Conservation (phyloP, 2,329 filamentous ascomycete species). For the Clonostachys rhizophaga region DNA sequence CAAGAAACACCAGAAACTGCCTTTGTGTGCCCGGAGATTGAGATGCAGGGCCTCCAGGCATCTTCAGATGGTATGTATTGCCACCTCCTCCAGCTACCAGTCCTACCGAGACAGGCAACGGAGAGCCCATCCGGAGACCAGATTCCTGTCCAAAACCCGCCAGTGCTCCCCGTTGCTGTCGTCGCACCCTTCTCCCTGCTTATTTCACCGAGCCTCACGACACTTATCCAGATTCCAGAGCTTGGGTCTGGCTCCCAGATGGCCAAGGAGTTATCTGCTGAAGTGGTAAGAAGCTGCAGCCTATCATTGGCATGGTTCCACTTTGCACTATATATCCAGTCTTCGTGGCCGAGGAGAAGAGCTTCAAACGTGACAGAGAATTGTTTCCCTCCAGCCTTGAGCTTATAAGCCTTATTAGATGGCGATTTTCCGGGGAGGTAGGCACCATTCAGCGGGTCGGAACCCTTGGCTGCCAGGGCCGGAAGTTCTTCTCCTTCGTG, state of each 20-base stretch:
- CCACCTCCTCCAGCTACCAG: constrained; percentile 92
- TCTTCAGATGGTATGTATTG: constrained; percentile 54
- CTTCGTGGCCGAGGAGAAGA: constrained; percentile 88
- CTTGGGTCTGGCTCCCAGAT: constrained; percentile 84
- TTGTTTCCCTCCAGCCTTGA: constrained; percentile 56
- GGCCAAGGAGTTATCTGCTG: constrained; percentile 89
- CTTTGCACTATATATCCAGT: constrained; percentile 90
- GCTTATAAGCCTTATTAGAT: constrained; percentile 83
- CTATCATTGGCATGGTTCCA: constrained; percentile 58
- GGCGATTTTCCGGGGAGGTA: constrained; percentile 66
- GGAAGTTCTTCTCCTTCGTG: constrained; percentile 65
- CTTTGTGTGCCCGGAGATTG: constrained; percentile 78
- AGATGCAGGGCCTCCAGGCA: constrained; percentile 72
- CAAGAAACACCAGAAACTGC: constrained; percentile 80
- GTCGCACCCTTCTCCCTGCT: constrained; percentile 94
- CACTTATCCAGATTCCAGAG: constrained; percentile 89
- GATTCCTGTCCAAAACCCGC: constrained; percentile 92
- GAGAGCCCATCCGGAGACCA: constrained; percentile 77
- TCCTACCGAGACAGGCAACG: constrained; percentile 80
- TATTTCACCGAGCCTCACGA: constrained; percentile 83
- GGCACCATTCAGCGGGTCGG: constrained; percentile 53
- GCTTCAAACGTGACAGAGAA: constrained; percentile 92
- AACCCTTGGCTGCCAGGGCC: constrained; percentile 42
- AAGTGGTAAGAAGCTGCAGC: constrained; percentile 78
- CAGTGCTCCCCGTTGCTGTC: constrained; percentile 90